Evolutionary conservation across 2,329 filamentous ascomycete genomes (phyloP).

Genomic region (Aureobasidium namibiae): DNA sequence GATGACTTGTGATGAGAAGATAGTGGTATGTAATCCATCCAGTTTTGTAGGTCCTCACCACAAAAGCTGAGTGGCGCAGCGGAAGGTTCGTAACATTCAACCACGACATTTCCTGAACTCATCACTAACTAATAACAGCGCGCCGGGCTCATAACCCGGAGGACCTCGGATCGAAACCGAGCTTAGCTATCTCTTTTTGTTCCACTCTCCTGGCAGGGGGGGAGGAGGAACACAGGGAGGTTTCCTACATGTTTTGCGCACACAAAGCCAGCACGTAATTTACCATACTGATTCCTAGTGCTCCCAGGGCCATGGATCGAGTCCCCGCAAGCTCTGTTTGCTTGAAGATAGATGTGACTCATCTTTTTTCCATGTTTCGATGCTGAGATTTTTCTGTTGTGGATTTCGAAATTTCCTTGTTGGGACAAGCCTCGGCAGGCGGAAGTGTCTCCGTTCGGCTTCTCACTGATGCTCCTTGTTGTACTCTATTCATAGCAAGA

Average conservation of each 20-base stretch:
- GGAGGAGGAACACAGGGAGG: too few species aligned
- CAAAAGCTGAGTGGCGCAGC: slow-evolving; percentile 19
- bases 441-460: background rate
- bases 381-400: background rate
- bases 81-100: slow-evolving; percentile 10
- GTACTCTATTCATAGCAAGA: background rate
- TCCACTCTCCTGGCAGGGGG: background rate
- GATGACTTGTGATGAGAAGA: background rate
- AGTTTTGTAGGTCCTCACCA: too few species aligned
- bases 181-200: slow-evolving; percentile 16
- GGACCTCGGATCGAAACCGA: slow-evolving; percentile 20
- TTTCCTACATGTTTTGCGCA: background rate
- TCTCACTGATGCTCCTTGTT: background rate
- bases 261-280: background rate
- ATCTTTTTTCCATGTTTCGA: background rate
- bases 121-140: slow-evolving; percentile 10
- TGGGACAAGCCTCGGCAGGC: background rate
- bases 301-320: background rate
- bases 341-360: background rate
- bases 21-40: too few species aligned
- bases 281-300: background rate
- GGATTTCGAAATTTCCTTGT: background rate
- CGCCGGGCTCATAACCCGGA: slow-evolving; percentile 22
- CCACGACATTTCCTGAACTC: background rate
- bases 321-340: background rate